phyloP scores from a whole-genome alignment of 2,329 filamentous ascomycete species.

The Botrytis galanthina region DNA sequence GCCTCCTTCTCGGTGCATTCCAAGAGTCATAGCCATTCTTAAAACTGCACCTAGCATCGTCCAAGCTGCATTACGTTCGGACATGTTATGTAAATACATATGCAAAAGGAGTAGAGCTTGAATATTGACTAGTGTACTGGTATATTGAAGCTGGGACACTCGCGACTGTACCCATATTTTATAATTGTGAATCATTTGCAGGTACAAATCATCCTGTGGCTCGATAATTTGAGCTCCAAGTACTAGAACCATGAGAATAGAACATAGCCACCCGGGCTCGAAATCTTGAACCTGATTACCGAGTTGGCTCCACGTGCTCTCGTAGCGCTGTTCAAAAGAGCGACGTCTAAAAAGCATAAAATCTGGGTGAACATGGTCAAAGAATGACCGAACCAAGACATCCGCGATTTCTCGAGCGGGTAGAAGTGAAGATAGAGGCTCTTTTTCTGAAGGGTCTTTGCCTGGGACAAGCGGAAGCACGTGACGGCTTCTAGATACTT shows the following conservation, averaged over 20 bases:
- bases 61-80: slow-evolving; percentile 44
- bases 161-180: slow-evolving; percentile 38
- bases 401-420: slow-evolving; percentile 42
- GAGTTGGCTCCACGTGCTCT: slow-evolving; percentile 40
- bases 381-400: slow-evolving; percentile 42
- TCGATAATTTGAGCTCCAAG: slow-evolving; percentile 44
- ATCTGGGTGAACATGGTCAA: slow-evolving; percentile 42
- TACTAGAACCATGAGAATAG: slow-evolving; percentile 38
- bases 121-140: slow-evolving; percentile 43
- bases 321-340: slow-evolving; percentile 42
- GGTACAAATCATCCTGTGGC: slow-evolving; percentile 35
- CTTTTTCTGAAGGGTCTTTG: slow-evolving; percentile 24
- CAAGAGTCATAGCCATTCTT: slow-evolving; percentile 45
- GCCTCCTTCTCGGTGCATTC: slow-evolving; percentile 45
- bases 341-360: slow-evolving; percentile 44
- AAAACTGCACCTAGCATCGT: slow-evolving; percentile 43
- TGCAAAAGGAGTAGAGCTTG: slow-evolving; percentile 45
- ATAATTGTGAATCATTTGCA: slow-evolving; percentile 40
- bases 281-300: slow-evolving; percentile 36
- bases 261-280: slow-evolving; percentile 44
- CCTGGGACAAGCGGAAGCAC: not conserved
- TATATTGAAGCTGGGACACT: slow-evolving; percentile 41
- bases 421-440: slow-evolving; percentile 34
- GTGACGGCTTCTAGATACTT: not conserved
- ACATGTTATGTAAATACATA: slow-evolving; percentile 44